Base-by-base conservation (phyloP, 768 basidiomycete species). In the Pleurotus giganteus region DNA sequence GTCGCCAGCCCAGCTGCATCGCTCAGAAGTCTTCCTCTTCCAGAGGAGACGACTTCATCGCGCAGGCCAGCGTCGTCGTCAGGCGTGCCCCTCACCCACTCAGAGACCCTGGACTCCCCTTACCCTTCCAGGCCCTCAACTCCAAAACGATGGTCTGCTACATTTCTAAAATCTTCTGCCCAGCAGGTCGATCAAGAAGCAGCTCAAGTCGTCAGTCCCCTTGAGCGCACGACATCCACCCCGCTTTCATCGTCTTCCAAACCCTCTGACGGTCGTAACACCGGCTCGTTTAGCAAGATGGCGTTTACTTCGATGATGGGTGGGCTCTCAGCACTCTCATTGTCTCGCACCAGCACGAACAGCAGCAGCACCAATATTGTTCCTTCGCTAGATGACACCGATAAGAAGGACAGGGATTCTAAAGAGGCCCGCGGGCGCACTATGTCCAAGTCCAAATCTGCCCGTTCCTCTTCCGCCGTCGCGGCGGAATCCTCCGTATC, bases 251-350 rank as follows among this genome's bases (percentile, higher is more conserved):
- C 47, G 52, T 58, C 65, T 58, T 54, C 68, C 46, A 69, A 73
- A 49, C 65, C 75, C 4, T 64, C 74, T 1, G 78, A 65, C 55
- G 45, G 55, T 64, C 63, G 74, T 68, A 60, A 63, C 12, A 65
- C 71, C 9, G 78, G 78, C 32, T 80, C 84, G 0, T 87, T 88
- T 63, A 75, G 81, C 53, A 84, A 81, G 60, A 80, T 77, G 69
- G 80, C 88, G 0, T 74, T 91, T 55, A 83, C 80, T 58, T 78
- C 77, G 29, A 85, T 90, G 84, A 86, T 90, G 71, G 84, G 83
- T 32, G 83, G 84, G 1, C 74, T 88, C 28, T 84, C 86, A 31
- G 77, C 81, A 6, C 78, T 91, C 2, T 78, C 85, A 1, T 76
- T 90, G 55, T 72, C 83, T 2, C 80, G 87, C 49, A 78, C 79